phyloP scores from a whole-genome alignment of 768 basidiomycete species.

The Trametes gibbosa region DNA sequence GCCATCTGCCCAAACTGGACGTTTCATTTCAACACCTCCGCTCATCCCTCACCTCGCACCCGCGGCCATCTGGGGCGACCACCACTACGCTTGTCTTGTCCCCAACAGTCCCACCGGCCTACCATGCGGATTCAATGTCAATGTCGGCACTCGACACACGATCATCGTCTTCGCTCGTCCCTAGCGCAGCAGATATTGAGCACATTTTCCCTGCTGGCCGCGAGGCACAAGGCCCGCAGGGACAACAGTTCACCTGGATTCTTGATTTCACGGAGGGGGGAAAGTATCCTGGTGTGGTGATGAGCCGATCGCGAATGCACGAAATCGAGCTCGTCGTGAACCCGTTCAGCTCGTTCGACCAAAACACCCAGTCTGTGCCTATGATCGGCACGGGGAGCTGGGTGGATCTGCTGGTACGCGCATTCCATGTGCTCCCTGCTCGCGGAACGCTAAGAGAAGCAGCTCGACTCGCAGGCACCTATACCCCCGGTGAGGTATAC shows the following conservation, averaged over 20 bases:
- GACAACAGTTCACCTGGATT: constrained; percentile 48
- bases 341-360: constrained; percentile 47
- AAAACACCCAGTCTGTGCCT: constrained; percentile 38
- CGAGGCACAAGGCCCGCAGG: constrained; percentile 23
- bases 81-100: constrained; percentile 49
- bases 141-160: constrained; percentile 32
- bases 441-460: not conserved
- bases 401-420: constrained; percentile 60
- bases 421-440: not conserved
- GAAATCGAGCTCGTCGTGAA: constrained; percentile 68
- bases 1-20: constrained; percentile 43
- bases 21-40: constrained; percentile 51
- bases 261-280: constrained; percentile 69
- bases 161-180: constrained; percentile 53
- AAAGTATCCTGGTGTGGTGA: constrained; percentile 52
- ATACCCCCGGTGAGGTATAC: constrained; percentile 64
- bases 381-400: constrained; percentile 55
- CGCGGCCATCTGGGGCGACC: constrained; percentile 46
- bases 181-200: constrained; percentile 45
- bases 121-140: constrained; percentile 21
- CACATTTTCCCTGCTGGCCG: constrained; percentile 46
- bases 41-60: constrained; percentile 36
- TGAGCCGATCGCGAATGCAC: constrained; percentile 71
- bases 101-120: constrained; percentile 42
- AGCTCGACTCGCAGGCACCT: constrained; percentile 53